Percentiles rank a stretch among this genome's conserved stretches.
Conservation (phyloP, 2,329 filamentous ascomycete species). For the Cordyceps militaris region DNA sequence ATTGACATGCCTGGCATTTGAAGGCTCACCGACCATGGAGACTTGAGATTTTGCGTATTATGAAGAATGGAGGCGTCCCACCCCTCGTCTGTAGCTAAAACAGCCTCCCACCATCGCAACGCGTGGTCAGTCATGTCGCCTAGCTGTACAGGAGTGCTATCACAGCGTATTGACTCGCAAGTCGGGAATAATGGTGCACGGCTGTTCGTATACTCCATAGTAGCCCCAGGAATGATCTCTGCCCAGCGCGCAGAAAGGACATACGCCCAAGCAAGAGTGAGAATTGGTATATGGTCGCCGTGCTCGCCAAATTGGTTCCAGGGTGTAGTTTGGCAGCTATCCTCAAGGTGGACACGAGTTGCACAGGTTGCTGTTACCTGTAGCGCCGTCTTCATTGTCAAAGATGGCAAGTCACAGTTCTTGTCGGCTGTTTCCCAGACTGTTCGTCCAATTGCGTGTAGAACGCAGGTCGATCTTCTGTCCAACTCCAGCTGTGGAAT, state of each 20-base stretch:
- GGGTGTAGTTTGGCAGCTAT: neutral
- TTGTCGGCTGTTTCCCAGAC: neutral
- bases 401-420: neutral
- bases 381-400: neutral
- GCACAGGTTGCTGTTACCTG: neutral
- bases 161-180: neutral
- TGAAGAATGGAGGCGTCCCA: constrained; percentile 11
- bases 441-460: neutral
- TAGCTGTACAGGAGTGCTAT: neutral
- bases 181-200: neutral
- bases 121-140: constrained; percentile 7
- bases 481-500: neutral
- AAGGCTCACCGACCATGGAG: constrained; percentile 13
- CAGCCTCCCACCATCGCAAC: constrained; percentile 12
- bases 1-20: neutral
- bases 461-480: neutral
- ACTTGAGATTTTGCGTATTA: neutral
- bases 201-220: constrained; percentile 9
- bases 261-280: constrained; percentile 17
- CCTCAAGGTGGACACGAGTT: neutral
- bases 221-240: constrained; percentile 12
- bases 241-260: constrained; percentile 15
- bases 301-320: neutral
- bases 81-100: constrained; percentile 7
- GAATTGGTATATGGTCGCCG: constrained; percentile 9